Evolutionary conservation across 2,329 filamentous ascomycete species (phyloP).

Genomic region (Endothia cerciana): DNA sequence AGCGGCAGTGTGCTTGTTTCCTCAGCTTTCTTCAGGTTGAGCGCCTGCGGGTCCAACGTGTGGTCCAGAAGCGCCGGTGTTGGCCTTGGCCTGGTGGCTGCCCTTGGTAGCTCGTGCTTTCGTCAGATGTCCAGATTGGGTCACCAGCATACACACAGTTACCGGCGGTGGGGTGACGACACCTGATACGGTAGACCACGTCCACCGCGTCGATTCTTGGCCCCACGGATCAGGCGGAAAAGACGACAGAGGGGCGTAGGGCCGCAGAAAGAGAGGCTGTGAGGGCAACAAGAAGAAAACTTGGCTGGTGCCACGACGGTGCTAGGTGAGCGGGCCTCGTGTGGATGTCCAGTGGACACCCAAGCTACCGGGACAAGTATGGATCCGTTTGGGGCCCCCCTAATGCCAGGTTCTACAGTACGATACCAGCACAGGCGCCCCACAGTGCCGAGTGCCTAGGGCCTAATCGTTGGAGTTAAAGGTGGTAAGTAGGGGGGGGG

Average conservation of each 20-base stretch:
- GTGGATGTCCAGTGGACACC: constrained; percentile 2
- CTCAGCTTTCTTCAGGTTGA: background rate
- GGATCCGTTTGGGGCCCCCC: background rate
- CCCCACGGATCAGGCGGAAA: constrained; percentile 1
- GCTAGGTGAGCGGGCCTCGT: background rate
- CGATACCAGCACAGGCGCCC: background rate
- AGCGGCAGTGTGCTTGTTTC: background rate
- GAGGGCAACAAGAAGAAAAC: constrained; percentile 27
- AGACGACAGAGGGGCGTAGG: constrained; percentile 1
- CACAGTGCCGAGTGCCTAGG: background rate
- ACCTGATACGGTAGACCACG: background rate
- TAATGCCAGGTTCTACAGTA: background rate
- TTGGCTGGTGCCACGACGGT: constrained; percentile 21
- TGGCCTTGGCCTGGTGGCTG: background rate
- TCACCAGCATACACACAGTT: background rate
- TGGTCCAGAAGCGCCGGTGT: constrained; percentile 12
- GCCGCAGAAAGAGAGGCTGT: constrained; percentile 25
- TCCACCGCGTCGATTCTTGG: background rate
- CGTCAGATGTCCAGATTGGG: background rate
- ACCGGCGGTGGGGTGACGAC: background rate
- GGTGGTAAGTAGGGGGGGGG: too few species aligned
- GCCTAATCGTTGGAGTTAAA: too few species aligned
- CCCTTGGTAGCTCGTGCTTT: background rate
- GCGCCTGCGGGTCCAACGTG: constrained; percentile 8
- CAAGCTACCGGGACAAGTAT: constrained; percentile 1